Conservation (phyloP, 1,284 basidiomycete species). For the Fistulinella cinereoalba region DNA sequence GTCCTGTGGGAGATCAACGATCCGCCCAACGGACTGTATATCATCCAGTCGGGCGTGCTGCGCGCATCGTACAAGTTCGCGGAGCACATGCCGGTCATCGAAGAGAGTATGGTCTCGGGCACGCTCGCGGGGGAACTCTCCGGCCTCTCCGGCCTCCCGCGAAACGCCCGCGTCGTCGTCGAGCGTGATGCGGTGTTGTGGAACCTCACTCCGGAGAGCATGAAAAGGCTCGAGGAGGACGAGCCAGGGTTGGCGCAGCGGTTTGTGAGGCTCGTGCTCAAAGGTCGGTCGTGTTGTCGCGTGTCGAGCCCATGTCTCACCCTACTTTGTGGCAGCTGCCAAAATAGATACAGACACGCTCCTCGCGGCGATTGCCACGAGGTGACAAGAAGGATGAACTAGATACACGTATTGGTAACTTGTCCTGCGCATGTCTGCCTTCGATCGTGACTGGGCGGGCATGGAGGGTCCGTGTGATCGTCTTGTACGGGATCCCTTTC, state of each 20-base stretch:
- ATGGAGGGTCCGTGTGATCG: too few relatives aligned
- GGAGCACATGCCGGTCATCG: slow-evolving; percentile 61
- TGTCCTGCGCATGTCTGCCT: too few relatives aligned
- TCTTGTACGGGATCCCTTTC: too few relatives aligned
- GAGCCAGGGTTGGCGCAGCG: slow-evolving; percentile 60
- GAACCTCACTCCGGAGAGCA: slow-evolving; percentile 61
- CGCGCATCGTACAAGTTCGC: slow-evolving; percentile 79
- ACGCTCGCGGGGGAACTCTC: slow-evolving; percentile 88
- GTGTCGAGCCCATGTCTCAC: not conserved
- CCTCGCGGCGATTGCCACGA: slow-evolving; percentile 67
- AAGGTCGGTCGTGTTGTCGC: slow-evolving; percentile 48
- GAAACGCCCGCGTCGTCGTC: slow-evolving; percentile 85
- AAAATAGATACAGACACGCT: slow-evolving; percentile 79
- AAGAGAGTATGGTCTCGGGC: slow-evolving; percentile 91
- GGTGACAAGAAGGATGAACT: slow-evolving; percentile 35
- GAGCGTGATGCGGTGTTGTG: slow-evolving; percentile 79
- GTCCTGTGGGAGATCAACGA: slow-evolving; percentile 80
- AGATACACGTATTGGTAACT: too few relatives aligned
- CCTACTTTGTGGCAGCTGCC: slow-evolving; percentile 47
- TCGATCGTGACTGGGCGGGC: too few relatives aligned
- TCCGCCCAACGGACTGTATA: slow-evolving; percentile 76
- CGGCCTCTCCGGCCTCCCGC: slow-evolving; percentile 67
- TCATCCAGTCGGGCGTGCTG: slow-evolving; percentile 83
- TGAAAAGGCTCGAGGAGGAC: slow-evolving; percentile 63
- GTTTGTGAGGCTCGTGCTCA: slow-evolving; percentile 75